Percentiles rank a stretch among this genome's conserved stretches.
Evolutionary conservation across 345 rosid species (phyloP).

Genomic region (Laguncularia racemosa): DNA sequence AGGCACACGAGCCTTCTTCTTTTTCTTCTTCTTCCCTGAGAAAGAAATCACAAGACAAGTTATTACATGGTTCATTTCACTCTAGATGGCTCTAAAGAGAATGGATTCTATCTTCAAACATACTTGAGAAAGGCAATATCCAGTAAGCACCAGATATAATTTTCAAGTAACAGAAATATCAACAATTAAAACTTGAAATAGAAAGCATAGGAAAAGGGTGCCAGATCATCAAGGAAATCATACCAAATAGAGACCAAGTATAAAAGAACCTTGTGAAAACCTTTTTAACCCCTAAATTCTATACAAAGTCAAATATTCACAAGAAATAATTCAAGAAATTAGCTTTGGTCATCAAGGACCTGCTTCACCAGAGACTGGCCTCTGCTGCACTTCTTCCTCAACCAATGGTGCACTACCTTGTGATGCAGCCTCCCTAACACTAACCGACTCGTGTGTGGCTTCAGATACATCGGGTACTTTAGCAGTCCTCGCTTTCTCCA

Average conservation of each 20-base stretch:
- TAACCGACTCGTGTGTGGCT: conserved; percentile 63
- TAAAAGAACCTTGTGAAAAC: too few species aligned
- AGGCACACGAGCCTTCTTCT: conserved; percentile 66
- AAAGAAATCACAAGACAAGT: conserved; percentile 10
- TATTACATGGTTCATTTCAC: not conserved
- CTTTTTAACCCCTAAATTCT: too few species aligned
- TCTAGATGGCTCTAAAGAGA: not conserved
- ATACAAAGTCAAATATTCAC: too few species aligned
- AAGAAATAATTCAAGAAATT: too few species aligned
- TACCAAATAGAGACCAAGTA: too few species aligned
- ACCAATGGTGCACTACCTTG: conserved; percentile 48
- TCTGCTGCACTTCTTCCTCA: conserved; percentile 73
- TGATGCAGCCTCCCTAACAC: conserved; percentile 60
- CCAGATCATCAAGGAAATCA: too few species aligned
- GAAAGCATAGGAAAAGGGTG: too few species aligned
- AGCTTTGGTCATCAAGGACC: conserved; percentile 23
- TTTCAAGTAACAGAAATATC: too few species aligned
- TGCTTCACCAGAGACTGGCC: conserved; percentile 53
- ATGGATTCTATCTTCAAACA: not conserved
- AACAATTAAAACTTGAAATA: too few species aligned
- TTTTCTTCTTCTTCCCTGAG: conserved; percentile 77
- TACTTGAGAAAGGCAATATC: too few species aligned
- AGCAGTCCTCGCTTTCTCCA: conserved; percentile 35
- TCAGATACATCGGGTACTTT: conserved; percentile 51
- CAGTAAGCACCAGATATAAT: too few species aligned